phyloP scores from a whole-genome alignment of 2,329 filamentous ascomycete genomes.

The Clonostachys solani region DNA sequence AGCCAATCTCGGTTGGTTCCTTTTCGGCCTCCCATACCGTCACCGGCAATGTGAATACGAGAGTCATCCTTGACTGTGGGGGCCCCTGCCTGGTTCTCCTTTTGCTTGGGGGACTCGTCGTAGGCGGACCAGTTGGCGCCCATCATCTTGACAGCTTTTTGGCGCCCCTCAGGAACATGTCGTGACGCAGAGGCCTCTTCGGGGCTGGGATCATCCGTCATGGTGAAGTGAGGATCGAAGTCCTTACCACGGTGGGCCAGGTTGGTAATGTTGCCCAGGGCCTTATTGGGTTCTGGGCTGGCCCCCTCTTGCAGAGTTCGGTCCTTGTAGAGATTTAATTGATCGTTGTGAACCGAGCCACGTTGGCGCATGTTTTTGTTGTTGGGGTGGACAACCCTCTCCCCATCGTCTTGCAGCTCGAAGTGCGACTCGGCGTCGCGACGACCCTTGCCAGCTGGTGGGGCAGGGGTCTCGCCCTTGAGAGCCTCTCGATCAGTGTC shows the following conservation, averaged over 20 bases:
- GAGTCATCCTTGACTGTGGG: not conserved
- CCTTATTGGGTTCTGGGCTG: slow-evolving; percentile 28
- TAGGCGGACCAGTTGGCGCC: slow-evolving; percentile 57
- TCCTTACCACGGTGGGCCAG: slow-evolving; percentile 69
- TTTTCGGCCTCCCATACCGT: slow-evolving; percentile 63
- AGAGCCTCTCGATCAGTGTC: slow-evolving; percentile 59
- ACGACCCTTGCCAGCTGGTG: slow-evolving; percentile 62
- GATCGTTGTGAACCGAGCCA: slow-evolving; percentile 60
- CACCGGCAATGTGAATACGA: slow-evolving; percentile 44
- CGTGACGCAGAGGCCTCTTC: slow-evolving; percentile 25
- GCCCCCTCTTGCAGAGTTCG: slow-evolving; percentile 57
- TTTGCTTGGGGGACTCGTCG: slow-evolving; percentile 46
- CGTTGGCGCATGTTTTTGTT: slow-evolving; percentile 36
- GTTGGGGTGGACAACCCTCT: slow-evolving; percentile 41
- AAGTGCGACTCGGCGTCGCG: slow-evolving; percentile 82
- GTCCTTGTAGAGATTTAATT: slow-evolving; percentile 70
- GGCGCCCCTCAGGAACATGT: slow-evolving; percentile 51
- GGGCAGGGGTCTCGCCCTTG: slow-evolving; percentile 51
- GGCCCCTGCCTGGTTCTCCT: slow-evolving; percentile 14
- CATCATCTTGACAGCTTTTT: slow-evolving; percentile 72
- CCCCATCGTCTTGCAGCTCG: slow-evolving; percentile 73
- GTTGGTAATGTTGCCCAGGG: slow-evolving; percentile 68
- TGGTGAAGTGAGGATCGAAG: slow-evolving; percentile 73
- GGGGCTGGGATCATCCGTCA: slow-evolving; percentile 63
- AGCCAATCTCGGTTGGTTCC: slow-evolving; percentile 53